Evolutionary conservation across 2,329 filamentous ascomycete genomes (phyloP).

Genomic region (Pseudogymnoascus sp.): DNA sequence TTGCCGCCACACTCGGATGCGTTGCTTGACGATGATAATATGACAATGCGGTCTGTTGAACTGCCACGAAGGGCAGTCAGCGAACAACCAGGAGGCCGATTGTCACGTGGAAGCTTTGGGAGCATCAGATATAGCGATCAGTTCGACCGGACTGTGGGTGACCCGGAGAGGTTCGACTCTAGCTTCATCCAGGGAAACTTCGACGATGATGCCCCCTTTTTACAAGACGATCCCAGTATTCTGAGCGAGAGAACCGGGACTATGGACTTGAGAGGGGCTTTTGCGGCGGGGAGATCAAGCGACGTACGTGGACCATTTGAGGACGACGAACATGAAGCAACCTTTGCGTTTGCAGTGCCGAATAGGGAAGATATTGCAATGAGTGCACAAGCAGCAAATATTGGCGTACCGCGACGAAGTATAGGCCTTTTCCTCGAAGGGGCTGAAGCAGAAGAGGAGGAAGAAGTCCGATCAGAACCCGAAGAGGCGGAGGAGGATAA

Average conservation of each 20-base stretch:
- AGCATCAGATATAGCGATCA: slow-evolving; percentile 48
- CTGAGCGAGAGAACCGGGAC: slow-evolving; percentile 12
- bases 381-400: neutral
- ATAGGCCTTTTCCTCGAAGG: neutral
- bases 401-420: neutral
- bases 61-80: slow-evolving; percentile 44
- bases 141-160: slow-evolving; percentile 29
- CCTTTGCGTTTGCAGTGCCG: slow-evolving; percentile 27
- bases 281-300: slow-evolving; percentile 21
- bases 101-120: slow-evolving; percentile 41
- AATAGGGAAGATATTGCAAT: slow-evolving; percentile 15
- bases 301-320: slow-evolving; percentile 22
- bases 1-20: slow-evolving; percentile 46
- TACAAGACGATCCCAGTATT: slow-evolving; percentile 4
- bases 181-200: slow-evolving; percentile 22
- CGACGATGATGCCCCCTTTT: slow-evolving; percentile 16
- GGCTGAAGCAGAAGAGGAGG: slow-evolving; percentile 16
- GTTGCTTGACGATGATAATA: slow-evolving; percentile 49
- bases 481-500: slow-evolving; percentile 20
- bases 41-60: slow-evolving; percentile 52
- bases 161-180: slow-evolving; percentile 22
- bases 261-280: slow-evolving; percentile 17
- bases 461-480: slow-evolving; percentile 5
- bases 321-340: slow-evolving; percentile 27
- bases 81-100: slow-evolving; percentile 37